Base-by-base conservation (phyloP, 2,329 filamentous ascomycete genomes). In the Curvularia hawaiiensis region DNA sequence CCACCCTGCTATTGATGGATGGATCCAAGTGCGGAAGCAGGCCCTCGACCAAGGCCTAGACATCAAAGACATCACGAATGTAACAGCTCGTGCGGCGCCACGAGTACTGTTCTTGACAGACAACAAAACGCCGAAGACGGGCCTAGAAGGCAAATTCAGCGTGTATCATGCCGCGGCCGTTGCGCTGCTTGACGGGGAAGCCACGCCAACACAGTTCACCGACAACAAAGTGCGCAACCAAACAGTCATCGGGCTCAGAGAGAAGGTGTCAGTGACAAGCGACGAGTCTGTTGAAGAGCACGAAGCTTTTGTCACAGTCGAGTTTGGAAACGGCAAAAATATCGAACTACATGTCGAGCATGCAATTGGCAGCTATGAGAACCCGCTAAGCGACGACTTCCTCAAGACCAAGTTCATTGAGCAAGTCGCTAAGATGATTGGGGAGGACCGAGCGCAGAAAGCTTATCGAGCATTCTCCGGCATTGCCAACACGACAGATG, bases 141-240 rank as follows among this genome's bases (percentile, higher is more conserved):
- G 82, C 0, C 70, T 85, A 1, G 79, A 84, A 65, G 80, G 74
- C 3, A 85, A 85, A 46, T 85, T 85, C 63, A 83, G 81, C 52
- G 81, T 85, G 20, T 85, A 81, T 59, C 82, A 85, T 61, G 82
- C 81, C 5, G 79, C 75, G n/a, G 82, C 82, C 0, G 77, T 84
- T 4, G 82, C 80, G 0, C 60, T 85, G 9, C 62, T 84, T 2
- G 80, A 79, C 56, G 82, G 83, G 1, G 81, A 82, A 64, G 82
- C 79, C 11, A 82, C 80, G 0, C 83, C 83, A 2, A 76, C 75
- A 5, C 77, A 84, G 65, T 85, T 83, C 67, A 79, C 79, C 5
- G 79, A 84, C 62, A 61, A 67, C 0, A 76, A 82, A 1, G 82
- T 84, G 3, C 73, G 64, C n/a, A 75, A 80, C 50, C 24, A 63